These are phyloP conservation scores for Neltuma alba DNA, from an alignment of 306 rosid genomes.

Conservation along the genomic window DNA sequence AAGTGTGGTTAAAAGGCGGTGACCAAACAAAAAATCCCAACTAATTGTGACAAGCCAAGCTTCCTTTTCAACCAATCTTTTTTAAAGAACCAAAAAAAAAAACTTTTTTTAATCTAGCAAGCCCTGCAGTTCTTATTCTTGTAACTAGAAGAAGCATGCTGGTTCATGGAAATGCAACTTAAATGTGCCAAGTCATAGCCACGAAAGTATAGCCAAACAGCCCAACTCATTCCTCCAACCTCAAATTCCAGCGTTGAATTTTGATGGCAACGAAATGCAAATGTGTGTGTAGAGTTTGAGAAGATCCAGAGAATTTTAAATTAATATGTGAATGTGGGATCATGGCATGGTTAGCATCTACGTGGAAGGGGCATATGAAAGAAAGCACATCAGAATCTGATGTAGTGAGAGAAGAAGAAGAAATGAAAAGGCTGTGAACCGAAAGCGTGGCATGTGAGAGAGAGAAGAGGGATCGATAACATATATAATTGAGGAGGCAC, in stretches of 20 bases:
- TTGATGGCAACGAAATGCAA: no score
- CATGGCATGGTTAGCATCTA: neutral
- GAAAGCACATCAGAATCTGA: constrained; percentile 15
- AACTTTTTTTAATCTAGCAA: constrained; percentile 26
- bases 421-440: constrained; percentile 50
- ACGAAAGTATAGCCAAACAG: constrained; percentile 2
- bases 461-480: constrained; percentile 23
- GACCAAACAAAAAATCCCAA: constrained; percentile 48
- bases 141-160: neutral
- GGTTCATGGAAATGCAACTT: neutral
- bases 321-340: neutral
- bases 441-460: constrained; percentile 60
- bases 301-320: neutral
- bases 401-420: constrained; percentile 32
- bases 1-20: constrained; percentile 55
- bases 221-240: neutral
- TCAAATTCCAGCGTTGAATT: neutral
- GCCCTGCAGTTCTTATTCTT: neutral
- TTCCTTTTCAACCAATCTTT: constrained; percentile 35
- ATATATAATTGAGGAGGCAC: constrained; percentile 50
- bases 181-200: neutral
- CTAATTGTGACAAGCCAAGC: constrained; percentile 43
- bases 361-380: neutral
- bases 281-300: neutral
- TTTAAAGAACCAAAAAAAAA: neutral